Evolutionary conservation across 495 filamentous ascomycete species (phyloP), one percentile per base, ranked within the genome.

Genomic region (Penicillium cataractarum): DNA sequence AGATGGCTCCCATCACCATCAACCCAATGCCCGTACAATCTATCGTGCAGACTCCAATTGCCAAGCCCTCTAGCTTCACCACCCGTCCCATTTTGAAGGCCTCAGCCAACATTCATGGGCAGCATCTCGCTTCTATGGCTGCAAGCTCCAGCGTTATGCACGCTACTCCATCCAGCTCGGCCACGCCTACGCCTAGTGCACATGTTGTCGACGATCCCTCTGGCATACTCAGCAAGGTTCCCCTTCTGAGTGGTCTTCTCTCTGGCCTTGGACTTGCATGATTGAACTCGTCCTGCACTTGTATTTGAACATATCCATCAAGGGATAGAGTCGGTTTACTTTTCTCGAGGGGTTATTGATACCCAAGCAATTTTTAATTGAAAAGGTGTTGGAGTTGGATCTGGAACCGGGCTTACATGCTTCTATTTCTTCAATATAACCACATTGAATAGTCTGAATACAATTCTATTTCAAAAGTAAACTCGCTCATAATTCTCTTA

Each of bases 301-400:
- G 59, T 55, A 57, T 19, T 63, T 40, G 32, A 17, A 35, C 63
- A 62, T 57, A 56, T 62, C 19, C 44, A 58, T 21, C 57, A 55
- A 58, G 49, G 54, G 44, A 55, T 46, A 39, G 35, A 57, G 24
- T 39, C 22, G 54, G 44, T 44, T 61, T 55, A 54, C 57, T 48
- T 57, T 58, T 56, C 19, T 53, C 29, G 31, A 53, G 62, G 24
- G 32, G 52, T 62, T 52, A 17, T 68, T 62, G 46, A 64, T 70
- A 72, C 66, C 61, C 67, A 66, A 67, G 51, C 52, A 63, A 33
- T 19, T 55, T 60, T 71, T 58, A 71, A 58, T 71, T 19, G 15
- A 35, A 57, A 53, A 39, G 57, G 60, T 56, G 46, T 58, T 51
- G 31, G 40, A 61, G 58, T 37, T 39, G 4, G 17, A 31, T 24